Conservation (phyloP, 768 basidiomycete genomes). For the Panaeolus cyanescens region DNA sequence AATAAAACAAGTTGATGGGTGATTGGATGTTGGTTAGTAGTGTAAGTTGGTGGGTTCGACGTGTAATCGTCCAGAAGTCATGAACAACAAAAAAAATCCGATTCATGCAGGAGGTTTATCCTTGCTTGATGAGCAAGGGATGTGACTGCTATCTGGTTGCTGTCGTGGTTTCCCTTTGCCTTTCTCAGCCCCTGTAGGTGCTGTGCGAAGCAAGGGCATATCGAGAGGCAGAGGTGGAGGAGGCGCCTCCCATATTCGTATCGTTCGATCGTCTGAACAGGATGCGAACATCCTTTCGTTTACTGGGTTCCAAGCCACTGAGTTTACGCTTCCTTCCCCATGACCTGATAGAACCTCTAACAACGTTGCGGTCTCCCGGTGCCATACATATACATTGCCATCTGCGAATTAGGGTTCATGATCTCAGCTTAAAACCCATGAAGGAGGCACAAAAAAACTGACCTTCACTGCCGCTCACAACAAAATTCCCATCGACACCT, state of each 20-base stretch:
- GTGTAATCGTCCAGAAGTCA: no score
- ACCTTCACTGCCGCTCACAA: constrained; percentile 97
- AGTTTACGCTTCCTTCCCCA: constrained; percentile 88
- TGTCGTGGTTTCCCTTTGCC: constrained; percentile 67
- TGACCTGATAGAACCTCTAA: constrained; percentile 92
- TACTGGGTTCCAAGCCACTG: constrained; percentile 93
- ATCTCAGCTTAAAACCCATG: background rate
- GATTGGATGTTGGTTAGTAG: constrained; percentile 3
- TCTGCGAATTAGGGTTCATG: constrained; percentile 48
- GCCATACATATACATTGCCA: constrained; percentile 94
- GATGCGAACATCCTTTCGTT: constrained; percentile 94
- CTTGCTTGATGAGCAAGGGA: background rate
- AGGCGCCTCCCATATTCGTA: constrained; percentile 85
- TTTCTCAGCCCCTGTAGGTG: constrained; percentile 44
- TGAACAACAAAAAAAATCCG: background rate
- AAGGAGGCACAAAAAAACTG: constrained; percentile 21
- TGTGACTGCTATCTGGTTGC: constrained; percentile 31
- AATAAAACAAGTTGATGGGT: constrained; percentile 9
- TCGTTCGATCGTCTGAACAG: constrained; percentile 89
- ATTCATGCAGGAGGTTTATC: background rate
- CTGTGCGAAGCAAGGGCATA: constrained; percentile 14
- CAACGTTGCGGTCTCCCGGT: constrained; percentile 78
- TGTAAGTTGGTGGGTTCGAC: background rate
- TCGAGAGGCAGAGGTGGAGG: constrained; percentile 22
- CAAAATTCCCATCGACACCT: constrained; percentile 83